A percentile compares a stretch with the other conserved stretches of the same genome.
phyloP scores from a whole-genome alignment of 192 early-diverging fungal genomes.

The Endogone sp. region DNA sequence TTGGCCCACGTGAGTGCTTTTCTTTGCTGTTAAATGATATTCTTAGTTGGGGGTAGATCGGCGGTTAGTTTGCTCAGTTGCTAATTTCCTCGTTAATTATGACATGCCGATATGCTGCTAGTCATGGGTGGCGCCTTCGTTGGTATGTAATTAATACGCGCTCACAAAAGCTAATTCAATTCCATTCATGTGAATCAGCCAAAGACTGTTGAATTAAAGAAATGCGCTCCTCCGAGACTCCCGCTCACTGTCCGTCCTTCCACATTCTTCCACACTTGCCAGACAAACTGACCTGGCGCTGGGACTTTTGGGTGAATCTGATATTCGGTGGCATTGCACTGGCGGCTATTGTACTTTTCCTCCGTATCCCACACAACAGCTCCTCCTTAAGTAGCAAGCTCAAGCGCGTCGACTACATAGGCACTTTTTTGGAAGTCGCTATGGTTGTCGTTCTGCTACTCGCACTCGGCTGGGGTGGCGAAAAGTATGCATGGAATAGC shows the following conservation, averaged over 20 bases:
- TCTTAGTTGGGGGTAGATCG: not conserved
- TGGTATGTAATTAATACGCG: too few species aligned
- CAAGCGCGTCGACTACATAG: constrained; percentile 56
- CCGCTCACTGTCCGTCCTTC: too few species aligned
- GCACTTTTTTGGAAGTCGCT: constrained; percentile 46
- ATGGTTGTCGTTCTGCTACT: constrained; percentile 51
- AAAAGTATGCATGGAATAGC: constrained; percentile 53
- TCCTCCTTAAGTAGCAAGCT: constrained; percentile 44
- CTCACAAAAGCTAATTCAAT: too few species aligned
- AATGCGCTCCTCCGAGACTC: too few species aligned
- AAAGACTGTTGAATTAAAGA: too few species aligned
- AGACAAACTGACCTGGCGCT: constrained; percentile 65
- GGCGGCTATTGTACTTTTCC: constrained; percentile 35
- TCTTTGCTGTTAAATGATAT: not conserved
- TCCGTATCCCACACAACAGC: constrained; percentile 20
- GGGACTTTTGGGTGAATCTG: constrained; percentile 53
- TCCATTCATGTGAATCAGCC: too few species aligned
- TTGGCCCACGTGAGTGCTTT: constrained; percentile 48
- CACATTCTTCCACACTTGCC: too few species aligned
- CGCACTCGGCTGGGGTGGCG: constrained; percentile 61
- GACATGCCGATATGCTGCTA: not conserved
- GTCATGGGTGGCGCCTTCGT: constrained; percentile 61
- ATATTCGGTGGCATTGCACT: constrained; percentile 22
- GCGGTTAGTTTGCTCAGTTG: not conserved
- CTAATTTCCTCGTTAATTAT: not conserved